Evolutionary conservation across 257 asterid genomes (phyloP).

Genomic region (Fraxinus anomala): DNA sequence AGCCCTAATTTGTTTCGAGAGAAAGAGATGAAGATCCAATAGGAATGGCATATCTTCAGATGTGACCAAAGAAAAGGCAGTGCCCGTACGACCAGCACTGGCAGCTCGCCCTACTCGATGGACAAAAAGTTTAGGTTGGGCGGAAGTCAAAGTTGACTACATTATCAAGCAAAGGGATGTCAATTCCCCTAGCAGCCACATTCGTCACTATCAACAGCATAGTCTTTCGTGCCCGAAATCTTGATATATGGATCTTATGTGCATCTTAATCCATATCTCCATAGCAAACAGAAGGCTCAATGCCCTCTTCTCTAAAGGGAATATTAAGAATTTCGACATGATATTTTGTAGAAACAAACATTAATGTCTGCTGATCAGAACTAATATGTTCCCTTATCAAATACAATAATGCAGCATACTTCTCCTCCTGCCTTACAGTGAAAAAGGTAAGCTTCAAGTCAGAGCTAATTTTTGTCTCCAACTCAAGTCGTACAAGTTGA

Average conservation of each 20-base stretch:
- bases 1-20: conserved; percentile 82
- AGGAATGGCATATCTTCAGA: conserved; percentile 82
- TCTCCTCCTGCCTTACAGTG: conserved; percentile 86
- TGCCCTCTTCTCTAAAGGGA: conserved; percentile 73
- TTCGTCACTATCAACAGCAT: conserved; percentile 90
- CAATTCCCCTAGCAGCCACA: conserved; percentile 98
- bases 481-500: conserved; percentile 87
- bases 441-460: conserved; percentile 77
- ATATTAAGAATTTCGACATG: conserved; percentile 78
- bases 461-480: conserved; percentile 90
- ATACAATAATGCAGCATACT: conserved; percentile 69
- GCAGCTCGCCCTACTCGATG: conserved; percentile 99
- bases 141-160: conserved; percentile 92
- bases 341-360: conserved; percentile 90
- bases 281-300: conserved; percentile 85
- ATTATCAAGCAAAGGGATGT: conserved; percentile 92
- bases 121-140: conserved; percentile 90
- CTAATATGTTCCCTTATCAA: conserved; percentile 77
- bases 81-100: conserved; percentile 93
- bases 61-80: conserved; percentile 82
- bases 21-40: conserved; percentile 90
- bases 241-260: conserved; percentile 71
- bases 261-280: conserved; percentile 99
- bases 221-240: conserved; percentile 83
- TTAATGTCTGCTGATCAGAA: conserved; percentile 68